phyloP scores from a whole-genome alignment of 164 flowering plant genomes.

The Malania oleifera region DNA sequence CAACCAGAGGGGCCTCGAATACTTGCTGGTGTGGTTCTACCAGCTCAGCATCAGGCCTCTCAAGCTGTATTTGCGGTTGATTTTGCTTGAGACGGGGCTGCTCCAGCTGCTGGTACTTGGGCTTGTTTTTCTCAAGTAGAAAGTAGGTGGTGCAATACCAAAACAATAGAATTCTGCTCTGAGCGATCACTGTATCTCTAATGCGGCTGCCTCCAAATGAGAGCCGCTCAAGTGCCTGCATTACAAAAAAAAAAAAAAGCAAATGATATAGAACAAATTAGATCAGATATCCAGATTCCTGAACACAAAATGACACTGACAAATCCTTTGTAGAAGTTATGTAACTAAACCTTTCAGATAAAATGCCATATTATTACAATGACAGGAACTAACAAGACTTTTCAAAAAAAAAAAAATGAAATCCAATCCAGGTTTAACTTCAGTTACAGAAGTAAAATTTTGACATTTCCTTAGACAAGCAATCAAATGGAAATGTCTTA shows the following conservation, averaged over 20 bases:
- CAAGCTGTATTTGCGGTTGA: constrained; percentile 19
- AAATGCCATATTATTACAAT: too few relatives aligned
- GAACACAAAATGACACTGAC: too few relatives aligned
- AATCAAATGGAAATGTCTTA: too few relatives aligned
- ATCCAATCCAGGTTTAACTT: too few relatives aligned
- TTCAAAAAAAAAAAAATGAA: too few relatives aligned
- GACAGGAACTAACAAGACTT: too few relatives aligned
- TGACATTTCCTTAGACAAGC: too few relatives aligned
- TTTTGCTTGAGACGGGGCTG: constrained; percentile 32
- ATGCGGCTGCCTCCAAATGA: constrained; percentile 74
- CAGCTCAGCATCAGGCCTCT: constrained; percentile 14
- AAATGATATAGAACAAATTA: neutral
- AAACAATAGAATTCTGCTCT: constrained; percentile 76
- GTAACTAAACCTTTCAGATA: too few relatives aligned
- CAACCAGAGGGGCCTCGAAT: constrained; percentile 19
- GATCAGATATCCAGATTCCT: too few relatives aligned
- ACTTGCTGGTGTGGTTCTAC: constrained; percentile 7
- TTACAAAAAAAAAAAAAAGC: neutral
- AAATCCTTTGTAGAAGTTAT: too few relatives aligned
- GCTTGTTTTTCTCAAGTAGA: constrained; percentile 79
- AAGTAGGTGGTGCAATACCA: constrained; percentile 90
- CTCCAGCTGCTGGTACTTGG: constrained; percentile 78
- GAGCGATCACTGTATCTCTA: constrained; percentile 69
- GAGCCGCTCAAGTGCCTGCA: constrained; percentile 82
- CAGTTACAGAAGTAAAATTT: too few relatives aligned